Percentiles rank a stretch among this genome's conserved stretches.
phyloP scores from a whole-genome alignment of 2,329 filamentous ascomycete species.

The Aspergillus puulaauensis region DNA sequence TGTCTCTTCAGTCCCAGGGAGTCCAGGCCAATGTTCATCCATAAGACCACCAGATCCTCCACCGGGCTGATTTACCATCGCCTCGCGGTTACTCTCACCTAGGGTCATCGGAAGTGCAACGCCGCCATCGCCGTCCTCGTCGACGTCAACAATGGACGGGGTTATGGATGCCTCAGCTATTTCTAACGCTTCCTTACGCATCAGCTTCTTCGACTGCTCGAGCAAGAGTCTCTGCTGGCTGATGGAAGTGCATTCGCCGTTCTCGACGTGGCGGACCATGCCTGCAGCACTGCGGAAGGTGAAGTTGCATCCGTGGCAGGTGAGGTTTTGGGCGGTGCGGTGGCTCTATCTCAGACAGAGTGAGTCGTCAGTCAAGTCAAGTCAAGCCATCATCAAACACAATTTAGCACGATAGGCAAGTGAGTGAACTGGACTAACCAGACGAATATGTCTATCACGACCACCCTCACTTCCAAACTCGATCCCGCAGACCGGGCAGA shows the following conservation, averaged over 20 bases:
- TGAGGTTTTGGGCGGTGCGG: slow-evolving; percentile 49
- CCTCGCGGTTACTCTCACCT: slow-evolving; percentile 14
- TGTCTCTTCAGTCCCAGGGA: neutral
- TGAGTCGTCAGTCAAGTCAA: too few species aligned
- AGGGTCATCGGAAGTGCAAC: slow-evolving; percentile 16
- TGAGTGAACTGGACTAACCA: slow-evolving; percentile 35
- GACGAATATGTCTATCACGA: slow-evolving; percentile 51
- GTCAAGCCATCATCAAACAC: neutral
- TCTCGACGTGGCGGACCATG: slow-evolving; percentile 57
- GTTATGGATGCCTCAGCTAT: slow-evolving; percentile 1
- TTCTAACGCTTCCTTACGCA: slow-evolving; percentile 39
- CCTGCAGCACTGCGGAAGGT: slow-evolving; percentile 50
- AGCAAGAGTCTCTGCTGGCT: slow-evolving; percentile 43
- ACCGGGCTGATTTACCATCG: slow-evolving; percentile 19
- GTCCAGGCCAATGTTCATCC: slow-evolving; percentile 26
- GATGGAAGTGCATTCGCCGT: slow-evolving; percentile 50
- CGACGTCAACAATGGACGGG: slow-evolving; percentile 1
- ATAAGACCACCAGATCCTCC: neutral
- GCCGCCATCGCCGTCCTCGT: slow-evolving; percentile 21
- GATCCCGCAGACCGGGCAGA: slow-evolving; percentile 57
- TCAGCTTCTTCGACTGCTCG: slow-evolving; percentile 52
- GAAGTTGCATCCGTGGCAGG: slow-evolving; percentile 48
- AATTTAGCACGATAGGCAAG: too few species aligned
- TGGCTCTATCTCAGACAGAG: slow-evolving; percentile 30
- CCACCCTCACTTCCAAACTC: slow-evolving; percentile 57